These are phyloP conservation scores for Triglochin maritima DNA, from an alignment of 106 monocot species.

Conservation along the genomic window DNA sequence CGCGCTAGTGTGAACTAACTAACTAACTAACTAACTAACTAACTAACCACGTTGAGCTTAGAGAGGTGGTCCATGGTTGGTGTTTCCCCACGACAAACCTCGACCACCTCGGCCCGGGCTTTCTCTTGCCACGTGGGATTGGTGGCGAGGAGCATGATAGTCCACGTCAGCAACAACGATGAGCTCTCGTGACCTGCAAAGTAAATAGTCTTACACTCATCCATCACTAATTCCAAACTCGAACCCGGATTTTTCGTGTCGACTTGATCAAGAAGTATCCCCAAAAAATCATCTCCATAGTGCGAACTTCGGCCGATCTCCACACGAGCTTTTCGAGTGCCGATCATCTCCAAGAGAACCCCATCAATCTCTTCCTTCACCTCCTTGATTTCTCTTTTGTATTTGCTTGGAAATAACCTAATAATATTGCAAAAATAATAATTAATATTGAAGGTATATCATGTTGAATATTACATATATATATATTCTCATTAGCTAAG, in stretches of 20 bases:
- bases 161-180: conserved; percentile 75
- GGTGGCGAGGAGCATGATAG: conserved; percentile 84
- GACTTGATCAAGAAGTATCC: conserved; percentile 44
- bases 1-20: too few relatives aligned
- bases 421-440: conserved; percentile 8
- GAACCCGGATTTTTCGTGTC: conserved; percentile 37
- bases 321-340: conserved; percentile 32
- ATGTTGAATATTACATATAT: too few relatives aligned
- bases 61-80: conserved; percentile 45
- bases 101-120: conserved; percentile 58
- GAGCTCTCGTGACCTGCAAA: conserved; percentile 90
- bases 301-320: conserved; percentile 45
- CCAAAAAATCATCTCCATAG: conserved; percentile 57
- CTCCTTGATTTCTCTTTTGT: conserved; percentile 45
- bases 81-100: conserved; percentile 25
- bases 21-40: too few relatives aligned
- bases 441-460: too few relatives aligned
- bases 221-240: conserved; percentile 65
- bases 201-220: conserved; percentile 94
- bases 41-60: conserved; percentile 60
- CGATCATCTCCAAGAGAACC: conserved; percentile 58
- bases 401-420: conserved; percentile 90
- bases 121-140: conserved; percentile 70
- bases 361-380: conserved; percentile 59
- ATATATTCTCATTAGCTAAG: too few relatives aligned